A percentile compares a stretch with the other conserved stretches of the same genome.
phyloP scores from a whole-genome alignment of 257 asterid species.

The Plantago ovata region DNA sequence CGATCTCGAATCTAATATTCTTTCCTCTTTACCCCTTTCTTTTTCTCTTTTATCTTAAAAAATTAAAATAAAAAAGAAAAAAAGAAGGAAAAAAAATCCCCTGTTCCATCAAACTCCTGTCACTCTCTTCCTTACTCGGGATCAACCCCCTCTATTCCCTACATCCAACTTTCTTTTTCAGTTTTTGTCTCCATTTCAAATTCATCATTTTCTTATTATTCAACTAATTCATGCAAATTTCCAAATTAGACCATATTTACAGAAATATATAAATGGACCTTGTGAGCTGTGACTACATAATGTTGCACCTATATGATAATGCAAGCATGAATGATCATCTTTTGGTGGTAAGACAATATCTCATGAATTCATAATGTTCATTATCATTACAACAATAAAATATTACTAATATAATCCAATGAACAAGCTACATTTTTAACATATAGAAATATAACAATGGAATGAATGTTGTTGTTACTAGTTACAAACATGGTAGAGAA shows the following conservation, averaged over 20 bases:
- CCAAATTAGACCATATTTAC: slow-evolving; percentile 24
- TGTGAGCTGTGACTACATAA: background rate
- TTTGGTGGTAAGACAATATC: too few species aligned
- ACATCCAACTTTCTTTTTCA: slow-evolving; percentile 35
- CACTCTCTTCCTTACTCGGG: slow-evolving; percentile 48
- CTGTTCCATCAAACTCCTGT: slow-evolving; percentile 30
- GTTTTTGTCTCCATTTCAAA: slow-evolving; percentile 38
- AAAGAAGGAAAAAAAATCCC: background rate
- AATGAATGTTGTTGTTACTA: too few species aligned
- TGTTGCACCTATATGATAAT: slow-evolving; percentile 17
- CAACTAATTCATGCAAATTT: slow-evolving; percentile 31
- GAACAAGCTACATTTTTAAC: too few species aligned
- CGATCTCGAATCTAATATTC: slow-evolving; percentile 40
- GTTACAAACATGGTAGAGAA: too few species aligned
- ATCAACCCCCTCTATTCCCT: slow-evolving; percentile 30
- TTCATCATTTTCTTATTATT: slow-evolving; percentile 31
- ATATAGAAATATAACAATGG: too few species aligned
- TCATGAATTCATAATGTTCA: too few species aligned
- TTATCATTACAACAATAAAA: too few species aligned
- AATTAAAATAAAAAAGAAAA: background rate
- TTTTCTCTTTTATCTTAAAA: background rate
- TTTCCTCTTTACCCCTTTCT: slow-evolving; percentile 1
- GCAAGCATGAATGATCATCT: too few species aligned
- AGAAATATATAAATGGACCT: slow-evolving; percentile 15
- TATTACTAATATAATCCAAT: too few species aligned